Conservation (phyloP, 1,139 yeast genomes). For the Casaregolazyma suthepensis region DNA sequence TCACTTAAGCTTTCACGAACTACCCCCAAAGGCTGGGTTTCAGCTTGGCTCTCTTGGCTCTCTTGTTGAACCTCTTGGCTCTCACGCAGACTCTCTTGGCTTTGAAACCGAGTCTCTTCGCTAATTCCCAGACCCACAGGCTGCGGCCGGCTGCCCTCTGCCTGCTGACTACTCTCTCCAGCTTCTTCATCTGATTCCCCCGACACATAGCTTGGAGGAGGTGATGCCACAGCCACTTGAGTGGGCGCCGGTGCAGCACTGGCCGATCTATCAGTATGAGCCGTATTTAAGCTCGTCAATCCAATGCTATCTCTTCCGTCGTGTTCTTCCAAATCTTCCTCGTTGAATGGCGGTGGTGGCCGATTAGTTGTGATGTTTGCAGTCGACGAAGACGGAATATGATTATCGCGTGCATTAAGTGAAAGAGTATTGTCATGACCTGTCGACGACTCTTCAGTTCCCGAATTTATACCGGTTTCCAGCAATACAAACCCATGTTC, state of each 20-base stretch:
- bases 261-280: constrained; percentile 5
- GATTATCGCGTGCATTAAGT: constrained; percentile 5
- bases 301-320: constrained; percentile 5
- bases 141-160: not conserved
- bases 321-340: constrained; percentile 1
- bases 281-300: not conserved
- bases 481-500: constrained; percentile 39
- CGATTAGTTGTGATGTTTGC: not conserved
- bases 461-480: constrained; percentile 23
- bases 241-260: not conserved
- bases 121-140: too few relatives aligned
- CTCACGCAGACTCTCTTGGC: not conserved
- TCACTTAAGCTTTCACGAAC: not conserved
- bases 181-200: constrained; percentile 14
- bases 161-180: not conserved
- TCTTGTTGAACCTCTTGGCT: not conserved
- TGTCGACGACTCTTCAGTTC: constrained; percentile 1
- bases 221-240: constrained; percentile 16
- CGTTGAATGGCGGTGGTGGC: constrained; percentile 4
- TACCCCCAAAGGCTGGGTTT: not conserved
- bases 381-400: constrained; percentile 2
- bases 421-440: not conserved
- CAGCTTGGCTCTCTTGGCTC: not conserved
- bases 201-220: constrained; percentile 27
- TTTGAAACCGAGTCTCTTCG: not conserved